These are phyloP conservation scores for Aspergillus fijiensis DNA, from an alignment of 2,329 filamentous ascomycete species.

Conservation along the genomic window DNA sequence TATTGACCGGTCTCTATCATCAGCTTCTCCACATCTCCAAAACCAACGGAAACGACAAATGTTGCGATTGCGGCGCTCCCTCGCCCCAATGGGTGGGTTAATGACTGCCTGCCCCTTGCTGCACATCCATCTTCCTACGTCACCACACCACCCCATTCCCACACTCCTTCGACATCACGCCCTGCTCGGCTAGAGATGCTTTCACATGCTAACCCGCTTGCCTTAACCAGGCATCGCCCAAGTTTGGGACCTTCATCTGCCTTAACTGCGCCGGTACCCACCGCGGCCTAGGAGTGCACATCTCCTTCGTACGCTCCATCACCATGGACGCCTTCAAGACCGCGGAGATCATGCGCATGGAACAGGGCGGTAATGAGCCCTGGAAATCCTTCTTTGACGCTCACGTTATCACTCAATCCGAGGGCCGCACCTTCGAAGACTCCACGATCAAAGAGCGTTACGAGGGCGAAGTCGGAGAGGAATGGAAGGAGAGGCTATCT, in stretches of 20 bases:
- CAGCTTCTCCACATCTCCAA: constrained; percentile 91
- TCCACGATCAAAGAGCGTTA: constrained; percentile 89
- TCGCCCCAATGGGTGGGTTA: constrained; percentile 89
- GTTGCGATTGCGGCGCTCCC: constrained; percentile 92
- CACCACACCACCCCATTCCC: background rate
- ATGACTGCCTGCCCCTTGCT: constrained; percentile 3
- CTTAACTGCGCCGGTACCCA: constrained; percentile 93
- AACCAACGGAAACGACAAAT: constrained; percentile 80
- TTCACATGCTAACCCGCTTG: background rate
- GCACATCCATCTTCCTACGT: background rate
- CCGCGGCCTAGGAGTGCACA: constrained; percentile 92
- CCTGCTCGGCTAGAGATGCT: background rate
- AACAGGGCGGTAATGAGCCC: constrained; percentile 81
- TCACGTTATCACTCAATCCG: constrained; percentile 65
- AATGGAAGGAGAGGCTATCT: constrained; percentile 87
- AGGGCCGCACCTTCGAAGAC: constrained; percentile 74
- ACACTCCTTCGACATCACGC: background rate
- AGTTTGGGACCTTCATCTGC: constrained; percentile 99
- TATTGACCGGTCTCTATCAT: constrained; percentile 8
- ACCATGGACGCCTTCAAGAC: constrained; percentile 99
- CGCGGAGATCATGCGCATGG: constrained; percentile 89
- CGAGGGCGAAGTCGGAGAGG: constrained; percentile 83
- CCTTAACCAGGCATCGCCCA: constrained; percentile 66
- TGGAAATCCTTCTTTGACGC: constrained; percentile 86
- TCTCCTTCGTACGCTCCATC: constrained; percentile 95